These are phyloP conservation scores for Cicer cuneatum DNA, from an alignment of 306 rosid genomes.

Conservation along the genomic window DNA sequence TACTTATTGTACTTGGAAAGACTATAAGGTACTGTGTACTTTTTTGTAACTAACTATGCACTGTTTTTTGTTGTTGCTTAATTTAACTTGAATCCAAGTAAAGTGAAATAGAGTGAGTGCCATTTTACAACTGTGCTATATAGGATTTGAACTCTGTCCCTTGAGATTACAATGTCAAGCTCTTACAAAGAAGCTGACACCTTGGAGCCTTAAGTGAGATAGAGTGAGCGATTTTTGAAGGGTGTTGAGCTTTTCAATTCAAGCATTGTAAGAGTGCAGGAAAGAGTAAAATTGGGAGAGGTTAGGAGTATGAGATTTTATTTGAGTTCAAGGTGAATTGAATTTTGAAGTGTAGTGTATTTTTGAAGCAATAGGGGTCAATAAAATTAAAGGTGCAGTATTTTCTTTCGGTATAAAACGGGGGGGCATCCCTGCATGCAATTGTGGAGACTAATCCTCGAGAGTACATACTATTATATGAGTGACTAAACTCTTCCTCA, in stretches of 20 bases:
- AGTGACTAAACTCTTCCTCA: background rate
- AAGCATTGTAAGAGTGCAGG: background rate
- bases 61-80: background rate
- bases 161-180: too few relatives aligned
- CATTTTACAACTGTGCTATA: too few relatives aligned
- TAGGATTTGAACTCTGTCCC: too few relatives aligned
- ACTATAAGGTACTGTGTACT: conserved; percentile 40
- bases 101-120: background rate
- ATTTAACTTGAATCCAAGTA: conserved; percentile 1
- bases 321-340: conserved; percentile 3
- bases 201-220: too few relatives aligned
- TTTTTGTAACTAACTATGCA: background rate
- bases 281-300: background rate
- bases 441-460: background rate
- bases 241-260: background rate
- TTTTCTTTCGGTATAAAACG: background rate
- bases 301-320: conserved; percentile 8
- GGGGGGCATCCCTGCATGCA: background rate
- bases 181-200: too few relatives aligned
- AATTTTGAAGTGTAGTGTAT: background rate
- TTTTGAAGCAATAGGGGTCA: conserved; percentile 9
- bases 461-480: background rate
- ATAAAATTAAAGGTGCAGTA: too few relatives aligned
- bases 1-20: conserved; percentile 92
- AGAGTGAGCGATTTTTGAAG: background rate